Conservation (phyloP, 1,284 basidiomycete species). For the Leccinum subfulvum region DNA sequence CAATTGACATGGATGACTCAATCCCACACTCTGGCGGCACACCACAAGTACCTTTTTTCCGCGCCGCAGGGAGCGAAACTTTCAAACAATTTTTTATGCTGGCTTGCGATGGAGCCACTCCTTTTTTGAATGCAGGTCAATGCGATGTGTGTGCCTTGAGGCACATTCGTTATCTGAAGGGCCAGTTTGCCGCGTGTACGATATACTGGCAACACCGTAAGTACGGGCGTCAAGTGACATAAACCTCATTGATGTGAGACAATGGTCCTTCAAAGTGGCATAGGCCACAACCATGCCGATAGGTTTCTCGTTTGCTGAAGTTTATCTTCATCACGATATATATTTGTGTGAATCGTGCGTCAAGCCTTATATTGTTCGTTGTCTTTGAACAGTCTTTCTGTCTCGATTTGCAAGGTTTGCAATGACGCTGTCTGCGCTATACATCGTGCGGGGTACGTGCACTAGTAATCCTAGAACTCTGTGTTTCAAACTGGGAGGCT, state of each 20-base stretch:
- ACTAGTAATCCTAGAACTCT: neutral
- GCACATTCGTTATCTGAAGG: neutral
- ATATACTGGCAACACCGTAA: neutral
- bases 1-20: neutral
- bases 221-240: neutral
- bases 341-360: neutral
- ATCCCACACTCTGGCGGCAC: neutral
- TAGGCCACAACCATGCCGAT: conserved; percentile 8
- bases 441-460: conserved; percentile 13
- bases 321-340: conserved; percentile 7
- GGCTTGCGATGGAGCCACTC: neutral
- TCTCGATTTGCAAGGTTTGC: neutral
- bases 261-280: neutral
- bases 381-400: neutral
- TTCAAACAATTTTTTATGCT: neutral
- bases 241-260: neutral
- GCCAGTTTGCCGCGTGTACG: neutral
- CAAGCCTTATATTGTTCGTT: neutral
- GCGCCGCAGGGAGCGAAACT: neutral
- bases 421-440: conserved; percentile 10
- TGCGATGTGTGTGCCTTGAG: neutral
- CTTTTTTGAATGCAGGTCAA: neutral
- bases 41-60: neutral
- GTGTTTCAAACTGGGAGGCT: neutral
- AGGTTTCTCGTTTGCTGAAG: conserved; percentile 11